phyloP scores from a whole-genome alignment of 2,329 filamentous ascomycete species.

The Curvularia sp. region DNA sequence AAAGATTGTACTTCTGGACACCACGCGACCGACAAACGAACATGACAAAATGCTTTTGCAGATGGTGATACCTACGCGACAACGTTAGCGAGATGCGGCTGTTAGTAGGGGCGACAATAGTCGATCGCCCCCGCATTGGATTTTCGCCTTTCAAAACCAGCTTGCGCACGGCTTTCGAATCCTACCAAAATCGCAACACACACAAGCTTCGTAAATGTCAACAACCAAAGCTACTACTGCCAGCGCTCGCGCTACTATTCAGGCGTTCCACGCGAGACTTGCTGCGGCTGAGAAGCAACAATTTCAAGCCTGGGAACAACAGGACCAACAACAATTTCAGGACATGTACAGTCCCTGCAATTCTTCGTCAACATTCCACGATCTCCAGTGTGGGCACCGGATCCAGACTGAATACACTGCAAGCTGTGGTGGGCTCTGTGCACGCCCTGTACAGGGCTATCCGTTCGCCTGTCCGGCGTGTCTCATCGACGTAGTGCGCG shows the following conservation, averaged over 20 bases:
- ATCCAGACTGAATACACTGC: constrained; percentile 18
- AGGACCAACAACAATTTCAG: constrained; percentile 15
- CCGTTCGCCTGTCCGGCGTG: constrained; percentile 16
- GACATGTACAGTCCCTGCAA: constrained; percentile 20
- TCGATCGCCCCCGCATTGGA: constrained; percentile 8
- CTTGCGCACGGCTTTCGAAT: neutral
- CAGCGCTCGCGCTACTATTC: constrained; percentile 12
- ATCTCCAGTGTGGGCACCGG: constrained; percentile 16
- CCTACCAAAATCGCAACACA: constrained; percentile 7
- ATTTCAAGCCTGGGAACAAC: neutral
- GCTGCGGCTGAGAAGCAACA: constrained; percentile 13
- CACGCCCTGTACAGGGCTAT: constrained; percentile 5
- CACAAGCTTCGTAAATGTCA: neutral
- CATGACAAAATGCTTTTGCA: neutral
- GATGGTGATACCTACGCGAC: neutral
- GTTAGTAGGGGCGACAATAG: neutral
- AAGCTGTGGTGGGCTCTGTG: constrained; percentile 15
- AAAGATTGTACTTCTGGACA: neutral
- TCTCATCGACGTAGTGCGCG: constrained; percentile 14
- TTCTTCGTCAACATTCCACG: constrained; percentile 12
- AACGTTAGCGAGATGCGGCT: constrained; percentile 3
- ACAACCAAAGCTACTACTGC: constrained; percentile 10
- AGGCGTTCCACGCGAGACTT: constrained; percentile 12
- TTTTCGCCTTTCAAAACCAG: constrained; percentile 4
- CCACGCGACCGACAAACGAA: neutral